phyloP scores from a whole-genome alignment of 306 rosid genomes.

The Sophora flavescens region DNA sequence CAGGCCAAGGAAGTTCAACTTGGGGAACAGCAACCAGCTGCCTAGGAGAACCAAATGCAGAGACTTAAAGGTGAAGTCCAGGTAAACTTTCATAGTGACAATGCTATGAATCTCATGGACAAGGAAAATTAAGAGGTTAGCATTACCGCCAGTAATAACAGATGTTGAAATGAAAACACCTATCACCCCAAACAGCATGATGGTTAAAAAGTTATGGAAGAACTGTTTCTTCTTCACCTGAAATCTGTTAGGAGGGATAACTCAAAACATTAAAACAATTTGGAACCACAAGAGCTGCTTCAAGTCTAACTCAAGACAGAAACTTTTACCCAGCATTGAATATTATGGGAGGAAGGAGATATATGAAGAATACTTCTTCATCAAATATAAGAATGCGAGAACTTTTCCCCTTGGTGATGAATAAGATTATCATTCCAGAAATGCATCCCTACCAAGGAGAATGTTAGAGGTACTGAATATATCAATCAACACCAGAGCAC shows the following conservation, averaged over 20 bases:
- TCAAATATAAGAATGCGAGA: slow-evolving; percentile 79
- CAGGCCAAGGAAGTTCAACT: slow-evolving; percentile 69
- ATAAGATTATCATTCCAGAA: slow-evolving; percentile 68
- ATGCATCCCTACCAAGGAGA: slow-evolving; percentile 63
- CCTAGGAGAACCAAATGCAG: slow-evolving; percentile 65
- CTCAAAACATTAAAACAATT: slow-evolving; percentile 4
- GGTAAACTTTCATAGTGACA: not conserved
- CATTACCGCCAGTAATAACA: slow-evolving; percentile 69
- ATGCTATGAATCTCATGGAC: not conserved
- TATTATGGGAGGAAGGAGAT: slow-evolving; percentile 96
- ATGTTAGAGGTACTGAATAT: slow-evolving; percentile 25
- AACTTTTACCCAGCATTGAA: slow-evolving; percentile 90
- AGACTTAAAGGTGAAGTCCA: slow-evolving; percentile 38
- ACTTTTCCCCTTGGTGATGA: slow-evolving; percentile 71
- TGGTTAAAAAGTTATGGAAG: slow-evolving; percentile 86
- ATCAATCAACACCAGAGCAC: not conserved
- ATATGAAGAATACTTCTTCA: slow-evolving; percentile 91
- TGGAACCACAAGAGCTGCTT: slow-evolving; percentile 1
- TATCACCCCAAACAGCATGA: slow-evolving; percentile 84
- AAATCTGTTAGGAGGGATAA: slow-evolving; percentile 59
- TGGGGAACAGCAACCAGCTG: slow-evolving; percentile 88
- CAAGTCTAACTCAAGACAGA: slow-evolving; percentile 34
- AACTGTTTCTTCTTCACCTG: slow-evolving; percentile 97
- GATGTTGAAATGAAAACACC: slow-evolving; percentile 83
- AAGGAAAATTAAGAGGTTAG: slow-evolving; percentile 23